Base-by-base conservation (phyloP, 495 filamentous ascomycete genomes). In the Penicillium fimorum region DNA sequence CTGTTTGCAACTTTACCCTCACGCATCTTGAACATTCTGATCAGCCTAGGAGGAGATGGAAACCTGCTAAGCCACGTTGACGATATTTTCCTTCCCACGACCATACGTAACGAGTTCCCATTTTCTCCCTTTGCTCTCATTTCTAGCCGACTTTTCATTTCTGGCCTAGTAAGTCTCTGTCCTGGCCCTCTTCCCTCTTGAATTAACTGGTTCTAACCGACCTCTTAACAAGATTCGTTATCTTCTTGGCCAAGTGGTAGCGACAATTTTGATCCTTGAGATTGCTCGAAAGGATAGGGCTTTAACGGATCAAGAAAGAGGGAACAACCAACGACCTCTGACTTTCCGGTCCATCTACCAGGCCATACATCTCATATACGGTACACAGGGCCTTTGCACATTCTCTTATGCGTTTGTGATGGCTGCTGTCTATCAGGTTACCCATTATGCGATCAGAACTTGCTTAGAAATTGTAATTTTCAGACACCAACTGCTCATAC, bases 31-130 rank as follows among this genome's bases (percentile, higher is more conserved):
- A 51, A 51, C 37, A 42, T 51, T 12, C 18, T 51, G 20, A 38
- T 51, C 33, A 51, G 35, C n/a, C 35, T 22, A n/a, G 17, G 49
- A 8, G 49, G 49, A 41, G 18, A 24, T 41, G 49, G 49, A 25
- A n/a, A 51, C 3, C 20, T 41, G 15, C 30, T 33, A 12, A 12
- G 11, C 30, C 30, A 33, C 12, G 25, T 27, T 7, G 25, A 4
- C 4, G 25, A 7, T 27, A 12, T 33, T 30, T 30, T 8, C 3
- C 10, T 33, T 33, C 10, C 30, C 10, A 33, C 10, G 30, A 33
- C 30, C 10, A 32, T 32, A 32, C 30, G 10, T 9, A 33, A 12
- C 3, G 30, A 33, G 10, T 4, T 12, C 10, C 10, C 30, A 12
- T 33, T 33, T 33, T 33, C 30, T 33, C 3, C 30, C 11, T 33